Evolutionary conservation across 2,329 filamentous ascomycete genomes (phyloP), one percentile per base, ranked within the genome.

Genomic region (Colletotrichum liriopes): DNA sequence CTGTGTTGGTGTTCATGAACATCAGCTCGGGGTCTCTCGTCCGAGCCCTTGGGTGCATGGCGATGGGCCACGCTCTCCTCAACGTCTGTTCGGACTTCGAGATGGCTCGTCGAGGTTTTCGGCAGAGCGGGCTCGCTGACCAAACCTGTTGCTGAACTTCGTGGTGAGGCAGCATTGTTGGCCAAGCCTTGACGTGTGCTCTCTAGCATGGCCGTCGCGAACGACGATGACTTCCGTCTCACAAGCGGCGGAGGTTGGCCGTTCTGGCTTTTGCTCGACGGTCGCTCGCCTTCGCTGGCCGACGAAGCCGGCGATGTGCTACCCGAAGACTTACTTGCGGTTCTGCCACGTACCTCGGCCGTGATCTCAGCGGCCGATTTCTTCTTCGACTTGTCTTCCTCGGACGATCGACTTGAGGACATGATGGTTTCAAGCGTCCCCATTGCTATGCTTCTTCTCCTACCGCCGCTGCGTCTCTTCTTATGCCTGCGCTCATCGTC

Each of bases 361-460:
- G 87, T 86, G 35, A 91, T 82, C 68, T 90, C 88, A 1, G 86
- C 83, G 0, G 89, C 90, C 0, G 89, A 84, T 77, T 88, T 90
- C 79, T 89, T 91, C 75, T 86, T 89, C n/a, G 86, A 83, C 75
- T 86, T 87, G 52, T 91, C 90, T 74, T 92, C 90, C 32, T 91
- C 89, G 0, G 90, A 91, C 1, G 90, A 92, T 35, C 89, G 86
- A 72, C 90, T 92, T 0, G 89, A 90, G 32, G 89, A 91, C 84
- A 92, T 92, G 77, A 92, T 92, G 0, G 90, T 92, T 76, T 92
- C 90, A 5, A 92, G 80, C 0, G 89, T 92, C 3, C 89, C 89
- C 78, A 91, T 89, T 6, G 90, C 90, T 32, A 84, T 83, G 71
- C 87, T 90, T 65, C 84, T 85, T 52, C 86, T 82, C 49, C 87